Evolutionary conservation across 768 basidiomycete species (phyloP), one percentile per base, ranked within the genome.

Genomic region (Hysterangium stoloniferum): DNA sequence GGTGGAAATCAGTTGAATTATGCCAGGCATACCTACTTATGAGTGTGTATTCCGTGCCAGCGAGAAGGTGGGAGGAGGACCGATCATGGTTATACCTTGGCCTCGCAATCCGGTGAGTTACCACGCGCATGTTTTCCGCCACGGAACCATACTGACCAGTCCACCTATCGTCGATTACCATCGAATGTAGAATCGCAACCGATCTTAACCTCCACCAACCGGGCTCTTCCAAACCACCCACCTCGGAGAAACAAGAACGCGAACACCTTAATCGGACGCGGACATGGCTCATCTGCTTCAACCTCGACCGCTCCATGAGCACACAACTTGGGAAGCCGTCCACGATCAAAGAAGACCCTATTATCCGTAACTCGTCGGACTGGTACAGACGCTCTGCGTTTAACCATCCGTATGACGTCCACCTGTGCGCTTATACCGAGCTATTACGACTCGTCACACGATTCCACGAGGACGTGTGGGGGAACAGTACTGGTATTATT

Each of bases 281-380:
- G n/a, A 80, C 84, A 25, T 96, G 91, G 91, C 77, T 94, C 73
- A 85, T 86, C 45, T 93, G 88, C 62, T 92, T 84, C 68, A 88
- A 89, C 61, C 64, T 94, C 52, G 92, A 96, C 63, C 78, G 87
- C 15, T 92, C 89, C 24, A 84, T 85, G 2, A 83, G 88, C 2
- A 91, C 86, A 2, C 85, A 92, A 62, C 88, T 91, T 62, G 92
- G 48, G 12, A 92, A 92, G 64, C 88, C 90, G 2, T 83, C 82
- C 11, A 90, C 88, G 7, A 83, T 94, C 61, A 84, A 85, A 58
- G 90, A 92, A 58, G 88, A 93, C 61, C 33, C 19, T 49, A 79
- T 85, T 56, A 78, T 86, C 47, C 76, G 89, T 28, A 76, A 80
- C 59, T 79, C 81, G 5, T 73, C 71, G 29, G 79, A 84, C 35